A percentile compares a stretch with the other conserved stretches of the same genome.
Evolutionary conservation across 2,329 filamentous ascomycete species (phyloP).

Genomic region (Arachnomyces sp.): DNA sequence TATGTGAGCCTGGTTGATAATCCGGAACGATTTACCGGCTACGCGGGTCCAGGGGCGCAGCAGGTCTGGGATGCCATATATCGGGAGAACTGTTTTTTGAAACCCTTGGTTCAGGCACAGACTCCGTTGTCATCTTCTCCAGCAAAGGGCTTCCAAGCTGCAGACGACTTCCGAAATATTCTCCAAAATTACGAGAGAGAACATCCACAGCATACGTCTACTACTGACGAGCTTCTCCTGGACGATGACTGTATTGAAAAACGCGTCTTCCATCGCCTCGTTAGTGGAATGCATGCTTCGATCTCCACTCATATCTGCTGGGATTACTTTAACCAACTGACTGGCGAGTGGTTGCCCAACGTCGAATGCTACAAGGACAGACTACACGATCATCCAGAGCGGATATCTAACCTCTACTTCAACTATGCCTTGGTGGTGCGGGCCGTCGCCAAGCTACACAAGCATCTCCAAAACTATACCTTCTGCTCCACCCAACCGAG

Average conservation of each 20-base stretch:
- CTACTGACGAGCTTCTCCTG: slow-evolving; percentile 48
- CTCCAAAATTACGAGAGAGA: slow-evolving; percentile 39
- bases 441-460: slow-evolving; percentile 81
- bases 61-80: slow-evolving; percentile 98
- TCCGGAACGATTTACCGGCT: slow-evolving; percentile 91
- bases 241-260: slow-evolving; percentile 96
- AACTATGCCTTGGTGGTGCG: slow-evolving; percentile 95
- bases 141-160: slow-evolving; percentile 44
- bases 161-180: slow-evolving; percentile 53
- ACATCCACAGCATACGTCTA: slow-evolving; percentile 41
- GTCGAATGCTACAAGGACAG: slow-evolving; percentile 77
- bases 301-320: slow-evolving; percentile 95
- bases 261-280: slow-evolving; percentile 91
- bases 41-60: slow-evolving; percentile 70
- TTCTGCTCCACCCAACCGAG: slow-evolving; percentile 81
- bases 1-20: slow-evolving; percentile 93
- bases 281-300: slow-evolving; percentile 96
- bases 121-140: slow-evolving; percentile 19
- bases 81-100: slow-evolving; percentile 87
- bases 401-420: slow-evolving; percentile 96
- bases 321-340: slow-evolving; percentile 92
- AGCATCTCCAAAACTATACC: slow-evolving; percentile 72
- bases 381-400: slow-evolving; percentile 77
- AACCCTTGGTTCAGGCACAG: slow-evolving; percentile 25
- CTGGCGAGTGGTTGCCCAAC: slow-evolving; percentile 87